These are phyloP conservation scores for Cladorrhinum samala DNA, from an alignment of 495 filamentous ascomycete species.

Conservation along the genomic window DNA sequence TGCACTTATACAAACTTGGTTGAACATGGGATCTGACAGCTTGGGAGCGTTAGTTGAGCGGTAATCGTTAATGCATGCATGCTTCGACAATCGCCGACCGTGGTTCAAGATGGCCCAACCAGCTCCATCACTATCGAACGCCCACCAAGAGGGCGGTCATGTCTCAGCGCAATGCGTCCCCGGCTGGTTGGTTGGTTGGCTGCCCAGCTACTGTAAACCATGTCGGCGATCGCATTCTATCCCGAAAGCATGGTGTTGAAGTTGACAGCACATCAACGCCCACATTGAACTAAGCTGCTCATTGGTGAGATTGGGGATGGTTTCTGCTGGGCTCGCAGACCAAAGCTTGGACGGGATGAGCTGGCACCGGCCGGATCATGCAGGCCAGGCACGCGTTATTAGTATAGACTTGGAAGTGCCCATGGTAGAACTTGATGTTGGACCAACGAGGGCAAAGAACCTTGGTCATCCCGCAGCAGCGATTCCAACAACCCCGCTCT, in stretches of 20 bases:
- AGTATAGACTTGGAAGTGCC: not conserved
- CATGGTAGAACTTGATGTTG: not conserved
- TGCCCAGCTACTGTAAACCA: not conserved
- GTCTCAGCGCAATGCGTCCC: constrained; percentile 13
- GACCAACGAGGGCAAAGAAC: too few species aligned
- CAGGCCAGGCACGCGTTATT: not conserved
- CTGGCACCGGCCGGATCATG: constrained; percentile 17
- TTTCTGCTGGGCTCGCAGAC: constrained; percentile 2
- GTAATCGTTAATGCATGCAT: constrained; percentile 2
- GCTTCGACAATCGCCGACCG: not conserved
- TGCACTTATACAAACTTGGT: too few species aligned
- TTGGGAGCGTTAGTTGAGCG: not conserved
- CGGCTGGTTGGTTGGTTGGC: constrained; percentile 17
- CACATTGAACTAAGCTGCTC: constrained; percentile 9
- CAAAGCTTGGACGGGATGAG: constrained; percentile 14
- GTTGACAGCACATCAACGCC: constrained; percentile 11
- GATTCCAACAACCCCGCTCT: not conserved
- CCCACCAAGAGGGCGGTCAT: not conserved
- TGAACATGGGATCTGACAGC: too few species aligned
- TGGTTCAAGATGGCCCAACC: too few species aligned
- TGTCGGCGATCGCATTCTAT: constrained; percentile 7
- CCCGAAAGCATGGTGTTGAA: constrained; percentile 7
- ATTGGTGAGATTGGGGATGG: constrained; percentile 1
- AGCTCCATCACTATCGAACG: too few species aligned
- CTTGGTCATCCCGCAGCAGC: too few species aligned